Conservation (phyloP, 1,284 basidiomycete genomes). For the Mrakiaceae sp. region DNA sequence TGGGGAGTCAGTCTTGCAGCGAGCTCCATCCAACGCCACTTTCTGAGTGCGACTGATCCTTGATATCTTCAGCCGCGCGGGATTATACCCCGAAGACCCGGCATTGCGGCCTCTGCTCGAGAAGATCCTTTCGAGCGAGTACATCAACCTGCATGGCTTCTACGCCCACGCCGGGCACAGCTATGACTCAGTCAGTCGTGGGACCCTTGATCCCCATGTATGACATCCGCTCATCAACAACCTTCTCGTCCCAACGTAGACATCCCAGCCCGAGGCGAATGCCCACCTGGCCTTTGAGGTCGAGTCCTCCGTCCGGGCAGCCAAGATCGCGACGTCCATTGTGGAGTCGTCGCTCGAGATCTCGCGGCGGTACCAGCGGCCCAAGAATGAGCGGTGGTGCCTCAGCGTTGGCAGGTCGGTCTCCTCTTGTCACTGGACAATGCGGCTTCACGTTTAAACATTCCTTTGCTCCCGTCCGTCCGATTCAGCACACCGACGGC, state of each 20-base stretch:
- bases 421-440: too few species aligned
- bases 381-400: conserved; percentile 46
- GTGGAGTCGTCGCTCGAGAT: neutral
- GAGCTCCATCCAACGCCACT: too few species aligned
- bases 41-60: too few species aligned
- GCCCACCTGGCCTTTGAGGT: conserved; percentile 61
- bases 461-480: too few species aligned
- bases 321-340: conserved; percentile 41
- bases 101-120: conserved; percentile 38
- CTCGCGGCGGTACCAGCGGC: neutral
- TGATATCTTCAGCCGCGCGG: neutral
- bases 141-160: conserved; percentile 62
- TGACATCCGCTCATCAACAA: too few species aligned
- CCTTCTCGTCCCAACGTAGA: conserved; percentile 30
- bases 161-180: conserved; percentile 60
- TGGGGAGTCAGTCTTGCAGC: neutral
- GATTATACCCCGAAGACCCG: neutral
- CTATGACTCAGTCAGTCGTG: neutral
- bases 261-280: conserved; percentile 46
- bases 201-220: too few species aligned
- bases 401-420: conserved; percentile 50
- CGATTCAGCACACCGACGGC: conserved; percentile 63
- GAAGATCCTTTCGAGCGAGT: conserved; percentile 42
- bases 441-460: too few species aligned
- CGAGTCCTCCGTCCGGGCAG: conserved; percentile 54